phyloP scores from a whole-genome alignment of 1,284 basidiomycete species.

The Melampsora americana region DNA sequence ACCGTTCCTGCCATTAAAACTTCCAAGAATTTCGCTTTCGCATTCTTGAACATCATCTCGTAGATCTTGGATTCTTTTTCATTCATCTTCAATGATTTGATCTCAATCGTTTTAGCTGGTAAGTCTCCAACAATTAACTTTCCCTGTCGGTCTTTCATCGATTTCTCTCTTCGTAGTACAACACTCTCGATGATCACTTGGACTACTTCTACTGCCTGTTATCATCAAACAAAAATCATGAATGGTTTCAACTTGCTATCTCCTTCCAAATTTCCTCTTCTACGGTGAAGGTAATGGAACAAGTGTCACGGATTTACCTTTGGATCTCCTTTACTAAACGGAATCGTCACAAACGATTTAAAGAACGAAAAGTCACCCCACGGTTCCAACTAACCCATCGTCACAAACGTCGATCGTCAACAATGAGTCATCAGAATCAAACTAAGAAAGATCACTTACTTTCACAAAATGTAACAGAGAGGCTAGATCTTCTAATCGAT shows the following conservation, averaged over 20 bases:
- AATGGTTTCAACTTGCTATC: conserved; percentile 60
- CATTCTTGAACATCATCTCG: conserved; percentile 40
- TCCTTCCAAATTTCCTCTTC: conserved; percentile 25
- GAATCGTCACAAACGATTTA: conserved; percentile 63
- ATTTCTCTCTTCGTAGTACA: conserved; percentile 88
- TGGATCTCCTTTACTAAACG: conserved; percentile 37
- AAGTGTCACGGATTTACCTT: conserved; percentile 1
- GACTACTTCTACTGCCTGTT: conserved; percentile 82
- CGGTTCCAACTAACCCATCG: conserved; percentile 18
- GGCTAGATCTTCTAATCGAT: conserved; percentile 58
- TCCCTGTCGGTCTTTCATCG: conserved; percentile 82
- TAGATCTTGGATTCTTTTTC: conserved; percentile 30
- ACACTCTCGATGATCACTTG: conserved; percentile 79
- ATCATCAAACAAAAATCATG: conserved; percentile 75
- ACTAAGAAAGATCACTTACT: too few species aligned
- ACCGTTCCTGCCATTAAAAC: conserved; percentile 33
- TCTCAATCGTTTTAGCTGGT: conserved; percentile 65
- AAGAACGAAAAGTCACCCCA: conserved; percentile 71
- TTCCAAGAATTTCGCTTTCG: conserved; percentile 32
- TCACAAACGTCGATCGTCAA: conserved; percentile 62
- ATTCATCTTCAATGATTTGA: conserved; percentile 21
- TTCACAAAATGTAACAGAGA: conserved; percentile 22
- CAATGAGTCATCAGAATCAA: background rate
- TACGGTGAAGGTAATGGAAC: background rate
- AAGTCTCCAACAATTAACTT: conserved; percentile 77